phyloP scores from a whole-genome alignment of 1,284 basidiomycete species.

The Tilletiopsis washingtonensis region DNA sequence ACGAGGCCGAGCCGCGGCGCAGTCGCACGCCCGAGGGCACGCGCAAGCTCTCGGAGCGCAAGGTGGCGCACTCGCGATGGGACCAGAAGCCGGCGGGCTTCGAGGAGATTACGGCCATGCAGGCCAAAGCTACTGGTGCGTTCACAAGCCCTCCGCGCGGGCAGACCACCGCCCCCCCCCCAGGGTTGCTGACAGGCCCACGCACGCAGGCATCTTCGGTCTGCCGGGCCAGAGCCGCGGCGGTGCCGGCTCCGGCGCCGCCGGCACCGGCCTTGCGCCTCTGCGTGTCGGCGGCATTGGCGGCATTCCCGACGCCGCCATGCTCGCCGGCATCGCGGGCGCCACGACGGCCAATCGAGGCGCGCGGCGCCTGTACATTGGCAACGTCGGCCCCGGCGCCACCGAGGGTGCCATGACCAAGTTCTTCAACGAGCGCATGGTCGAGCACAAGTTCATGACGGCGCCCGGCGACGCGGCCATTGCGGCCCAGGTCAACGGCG shows the following conservation, averaged over 20 bases:
- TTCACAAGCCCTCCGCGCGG: slow-evolving; percentile 36
- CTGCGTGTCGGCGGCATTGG: slow-evolving; percentile 53
- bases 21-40: slow-evolving; percentile 85
- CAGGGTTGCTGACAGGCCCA: too few species aligned
- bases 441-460: slow-evolving; percentile 58
- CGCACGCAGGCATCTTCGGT: slow-evolving; percentile 72
- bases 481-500: slow-evolving; percentile 88
- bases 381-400: slow-evolving; percentile 83
- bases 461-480: slow-evolving; percentile 65
- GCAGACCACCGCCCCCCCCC: not conserved
- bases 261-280: slow-evolving; percentile 68
- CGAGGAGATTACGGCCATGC: slow-evolving; percentile 84
- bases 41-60: slow-evolving; percentile 72
- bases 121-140: slow-evolving; percentile 81
- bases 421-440: slow-evolving; percentile 94
- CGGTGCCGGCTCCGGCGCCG: slow-evolving; percentile 49
- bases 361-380: slow-evolving; percentile 87
- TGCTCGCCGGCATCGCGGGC: not conserved
- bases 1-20: slow-evolving; percentile 48
- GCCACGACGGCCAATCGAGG: slow-evolving; percentile 55
- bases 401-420: slow-evolving; percentile 80
- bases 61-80: slow-evolving; percentile 83
- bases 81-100: slow-evolving; percentile 91
- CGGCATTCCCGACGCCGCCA: slow-evolving; percentile 7
- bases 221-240: slow-evolving; percentile 66